A percentile compares a stretch with the other conserved stretches of the same genome.
Evolutionary conservation across 2,329 filamentous ascomycete genomes (phyloP).

Genomic region (Talaromyces sp.): DNA sequence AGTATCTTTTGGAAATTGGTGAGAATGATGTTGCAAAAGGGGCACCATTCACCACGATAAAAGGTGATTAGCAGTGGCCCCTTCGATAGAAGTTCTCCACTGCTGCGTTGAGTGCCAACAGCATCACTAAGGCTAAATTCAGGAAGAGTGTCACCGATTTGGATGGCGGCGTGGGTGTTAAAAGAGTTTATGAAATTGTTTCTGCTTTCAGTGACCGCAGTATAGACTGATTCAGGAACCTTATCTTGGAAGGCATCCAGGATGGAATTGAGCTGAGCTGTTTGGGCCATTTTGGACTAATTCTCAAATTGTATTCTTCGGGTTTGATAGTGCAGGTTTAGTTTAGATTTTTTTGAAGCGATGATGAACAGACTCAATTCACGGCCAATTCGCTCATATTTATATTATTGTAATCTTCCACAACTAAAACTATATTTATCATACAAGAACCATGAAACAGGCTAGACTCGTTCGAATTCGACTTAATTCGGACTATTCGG

Average conservation of each 20-base stretch:
- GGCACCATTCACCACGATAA: constrained; percentile 45
- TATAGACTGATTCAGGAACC: background rate
- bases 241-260: background rate
- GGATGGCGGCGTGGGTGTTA: constrained; percentile 21
- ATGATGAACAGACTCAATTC: background rate
- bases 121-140: constrained; percentile 32
- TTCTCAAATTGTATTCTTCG: background rate
- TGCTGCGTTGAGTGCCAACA: constrained; percentile 27
- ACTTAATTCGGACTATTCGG: background rate
- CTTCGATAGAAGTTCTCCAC: constrained; percentile 23
- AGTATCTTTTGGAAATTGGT: constrained; percentile 31
- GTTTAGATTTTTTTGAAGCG: background rate
- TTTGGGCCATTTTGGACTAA: background rate
- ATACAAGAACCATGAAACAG: background rate
- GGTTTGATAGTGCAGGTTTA: background rate
- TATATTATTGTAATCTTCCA: background rate
- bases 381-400: background rate
- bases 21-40: constrained; percentile 41
- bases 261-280: background rate
- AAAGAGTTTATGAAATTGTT: constrained; percentile 13
- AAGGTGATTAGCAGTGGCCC: constrained; percentile 40
- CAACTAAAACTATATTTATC: background rate
- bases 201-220: background rate
- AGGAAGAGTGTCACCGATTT: constrained; percentile 31
- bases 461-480: background rate